These are phyloP conservation scores for Talaromyces adpressus DNA, from an alignment of 495 filamentous ascomycete species.

Conservation along the genomic window DNA sequence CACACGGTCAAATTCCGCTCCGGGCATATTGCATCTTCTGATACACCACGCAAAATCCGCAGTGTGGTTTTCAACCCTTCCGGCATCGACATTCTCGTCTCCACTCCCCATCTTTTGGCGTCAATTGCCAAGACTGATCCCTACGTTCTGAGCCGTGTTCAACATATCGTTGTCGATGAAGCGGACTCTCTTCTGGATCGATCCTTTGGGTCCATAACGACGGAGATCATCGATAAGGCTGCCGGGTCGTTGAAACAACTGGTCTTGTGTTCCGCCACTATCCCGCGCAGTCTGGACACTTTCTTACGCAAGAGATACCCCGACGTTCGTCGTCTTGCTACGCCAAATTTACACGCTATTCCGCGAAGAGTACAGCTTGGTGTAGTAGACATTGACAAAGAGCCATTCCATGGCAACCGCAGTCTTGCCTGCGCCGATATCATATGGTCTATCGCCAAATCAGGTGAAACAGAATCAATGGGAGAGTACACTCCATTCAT, in stretches of 20 bases:
- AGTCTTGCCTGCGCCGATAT: conserved; percentile 86
- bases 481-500: conserved; percentile 25
- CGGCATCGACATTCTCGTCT: conserved; percentile 79
- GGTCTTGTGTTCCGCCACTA: conserved; percentile 95
- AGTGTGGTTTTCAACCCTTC: conserved; percentile 70
- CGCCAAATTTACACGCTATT: conserved; percentile 91
- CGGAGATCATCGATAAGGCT: conserved; percentile 67
- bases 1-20: conserved; percentile 80
- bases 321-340: conserved; percentile 74
- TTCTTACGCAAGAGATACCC: conserved; percentile 78
- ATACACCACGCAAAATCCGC: conserved; percentile 73
- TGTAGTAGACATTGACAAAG: conserved; percentile 81
- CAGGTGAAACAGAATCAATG: conserved; percentile 43
- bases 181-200: conserved; percentile 93
- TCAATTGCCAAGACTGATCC: conserved; percentile 82
- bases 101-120: conserved; percentile 81
- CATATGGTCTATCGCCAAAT: conserved; percentile 87
- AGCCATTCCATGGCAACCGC: conserved; percentile 88
- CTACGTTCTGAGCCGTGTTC: conserved; percentile 80
- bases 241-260: conserved; percentile 75
- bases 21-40: conserved; percentile 67
- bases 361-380: conserved; percentile 90
- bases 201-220: conserved; percentile 78
- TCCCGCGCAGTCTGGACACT: conserved; percentile 78
- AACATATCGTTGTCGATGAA: conserved; percentile 84